These are phyloP conservation scores for Globisporangium emineosum DNA, from an alignment of 352 stramenopile species.

Conservation along the genomic window DNA sequence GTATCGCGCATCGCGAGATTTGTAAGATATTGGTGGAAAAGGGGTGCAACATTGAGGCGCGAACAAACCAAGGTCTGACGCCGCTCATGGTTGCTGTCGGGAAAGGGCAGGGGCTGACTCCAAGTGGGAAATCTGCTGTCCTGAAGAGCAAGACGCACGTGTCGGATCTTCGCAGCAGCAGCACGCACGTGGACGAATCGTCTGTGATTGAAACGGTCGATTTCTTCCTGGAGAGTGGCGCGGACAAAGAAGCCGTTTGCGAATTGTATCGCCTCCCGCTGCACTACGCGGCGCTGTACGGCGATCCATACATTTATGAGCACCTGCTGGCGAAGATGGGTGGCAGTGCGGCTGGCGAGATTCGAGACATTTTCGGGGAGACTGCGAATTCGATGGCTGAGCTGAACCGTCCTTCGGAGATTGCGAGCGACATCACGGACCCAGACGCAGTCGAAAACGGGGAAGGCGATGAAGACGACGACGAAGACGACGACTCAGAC, in stretches of 20 bases:
- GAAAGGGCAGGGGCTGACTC: slow-evolving; percentile 34
- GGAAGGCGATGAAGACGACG: slow-evolving; percentile 7
- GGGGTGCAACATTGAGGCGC: slow-evolving; percentile 62
- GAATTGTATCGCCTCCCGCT: slow-evolving; percentile 66
- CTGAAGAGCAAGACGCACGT: slow-evolving; percentile 25
- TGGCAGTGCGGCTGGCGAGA: slow-evolving; percentile 32
- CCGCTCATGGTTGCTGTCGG: slow-evolving; percentile 75
- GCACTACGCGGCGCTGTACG: slow-evolving; percentile 73
- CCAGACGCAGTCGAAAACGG: slow-evolving; percentile 8
- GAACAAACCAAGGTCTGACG: slow-evolving; percentile 65
- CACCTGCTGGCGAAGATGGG: slow-evolving; percentile 54
- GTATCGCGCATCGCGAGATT: slow-evolving; percentile 52
- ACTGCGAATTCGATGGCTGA: slow-evolving; percentile 46
- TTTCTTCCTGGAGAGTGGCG: slow-evolving; percentile 62
- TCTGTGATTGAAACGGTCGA: slow-evolving; percentile 69
- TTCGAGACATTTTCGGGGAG: slow-evolving; percentile 71
- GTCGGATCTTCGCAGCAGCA: slow-evolving; percentile 41
- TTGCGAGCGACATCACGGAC: slow-evolving; percentile 19
- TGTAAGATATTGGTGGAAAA: slow-evolving; percentile 73
- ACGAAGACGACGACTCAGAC: slow-evolving; percentile 1
- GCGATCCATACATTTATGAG: slow-evolving; percentile 52
- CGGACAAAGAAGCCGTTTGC: slow-evolving; percentile 60
- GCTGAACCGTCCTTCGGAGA: slow-evolving; percentile 29
- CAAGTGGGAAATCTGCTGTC: slow-evolving; percentile 29
- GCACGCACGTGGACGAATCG: slow-evolving; percentile 43